Conservation (phyloP, 345 rosid species). For the Gossypium rotundifolium region DNA sequence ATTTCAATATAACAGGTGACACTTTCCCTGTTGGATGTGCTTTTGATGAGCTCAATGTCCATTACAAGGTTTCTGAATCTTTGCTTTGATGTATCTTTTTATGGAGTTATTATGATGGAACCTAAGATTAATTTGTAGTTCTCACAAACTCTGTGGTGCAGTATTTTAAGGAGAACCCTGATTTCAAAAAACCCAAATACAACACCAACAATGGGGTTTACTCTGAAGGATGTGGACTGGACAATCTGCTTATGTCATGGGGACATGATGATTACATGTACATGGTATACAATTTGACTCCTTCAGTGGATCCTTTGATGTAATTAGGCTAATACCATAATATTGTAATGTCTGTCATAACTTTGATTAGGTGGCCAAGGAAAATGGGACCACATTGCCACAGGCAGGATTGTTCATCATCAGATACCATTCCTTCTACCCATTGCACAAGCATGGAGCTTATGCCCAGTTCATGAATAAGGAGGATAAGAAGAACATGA, state of each 20-base stretch:
- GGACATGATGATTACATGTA: constrained; percentile 77
- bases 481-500: constrained; percentile 32
- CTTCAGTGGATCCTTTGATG: not conserved
- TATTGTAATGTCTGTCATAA: too few species aligned
- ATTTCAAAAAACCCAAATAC: constrained; percentile 38
- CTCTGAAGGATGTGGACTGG: constrained; percentile 46
- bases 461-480: constrained; percentile 36
- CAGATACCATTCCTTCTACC: constrained; percentile 61
- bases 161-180: constrained; percentile 58
- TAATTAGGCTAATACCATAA: too few species aligned
- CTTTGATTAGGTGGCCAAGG: constrained; percentile 36
- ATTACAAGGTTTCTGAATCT: constrained; percentile 30
- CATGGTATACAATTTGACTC: constrained; percentile 19
- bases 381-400: constrained; percentile 51
- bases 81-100: not conserved
- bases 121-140: not conserved
- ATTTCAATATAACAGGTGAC: constrained; percentile 22
- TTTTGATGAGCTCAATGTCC: constrained; percentile 35
- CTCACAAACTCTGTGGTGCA: constrained; percentile 9
- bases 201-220: constrained; percentile 49
- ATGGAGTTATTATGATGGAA: not conserved
- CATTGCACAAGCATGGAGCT: constrained; percentile 33
- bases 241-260: constrained; percentile 55
- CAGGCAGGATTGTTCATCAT: constrained; percentile 52
- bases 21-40: constrained; percentile 58